Conservation (phyloP, 2,329 filamentous ascomycete genomes). For the Penicillium freii region DNA sequence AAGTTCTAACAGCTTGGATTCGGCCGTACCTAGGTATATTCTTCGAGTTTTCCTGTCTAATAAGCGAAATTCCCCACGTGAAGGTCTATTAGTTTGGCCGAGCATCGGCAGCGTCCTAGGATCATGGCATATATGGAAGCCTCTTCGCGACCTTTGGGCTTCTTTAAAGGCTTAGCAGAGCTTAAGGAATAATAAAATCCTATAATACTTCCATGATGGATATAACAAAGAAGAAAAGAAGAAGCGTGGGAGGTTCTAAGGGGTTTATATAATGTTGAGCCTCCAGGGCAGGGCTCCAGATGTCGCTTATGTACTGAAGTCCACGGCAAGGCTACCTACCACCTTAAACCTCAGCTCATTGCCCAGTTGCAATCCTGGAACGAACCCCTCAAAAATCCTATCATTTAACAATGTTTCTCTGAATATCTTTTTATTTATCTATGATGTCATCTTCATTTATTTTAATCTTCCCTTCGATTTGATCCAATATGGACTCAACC, state of each 20-base stretch:
- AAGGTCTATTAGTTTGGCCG: not conserved
- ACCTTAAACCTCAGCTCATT: not conserved
- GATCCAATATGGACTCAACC: slow-evolving; percentile 4
- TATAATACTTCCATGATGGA: not conserved
- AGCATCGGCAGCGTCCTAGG: not conserved
- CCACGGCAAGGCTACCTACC: not conserved
- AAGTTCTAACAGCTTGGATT: too few relatives aligned
- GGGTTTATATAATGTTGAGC: not conserved
- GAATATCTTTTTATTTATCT: not conserved
- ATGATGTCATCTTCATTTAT: not conserved
- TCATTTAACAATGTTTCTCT: not conserved
- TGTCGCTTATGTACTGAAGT: not conserved
- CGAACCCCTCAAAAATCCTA: not conserved
- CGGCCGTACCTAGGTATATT: not conserved
- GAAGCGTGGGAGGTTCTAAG: not conserved
- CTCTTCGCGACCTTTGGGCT: not conserved
- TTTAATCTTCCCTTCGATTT: not conserved
- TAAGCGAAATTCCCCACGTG: not conserved
- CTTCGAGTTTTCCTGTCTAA: not conserved
- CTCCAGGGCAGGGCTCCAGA: too few relatives aligned
- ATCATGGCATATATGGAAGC: not conserved
- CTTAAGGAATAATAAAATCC: not conserved
- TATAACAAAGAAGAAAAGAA: not conserved
- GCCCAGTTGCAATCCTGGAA: not conserved
- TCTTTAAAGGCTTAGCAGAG: not conserved